Percentiles rank a stretch among this genome's conserved stretches.
Evolutionary conservation across 306 rosid genomes (phyloP).

Genomic region (Cucumis hystrix): DNA sequence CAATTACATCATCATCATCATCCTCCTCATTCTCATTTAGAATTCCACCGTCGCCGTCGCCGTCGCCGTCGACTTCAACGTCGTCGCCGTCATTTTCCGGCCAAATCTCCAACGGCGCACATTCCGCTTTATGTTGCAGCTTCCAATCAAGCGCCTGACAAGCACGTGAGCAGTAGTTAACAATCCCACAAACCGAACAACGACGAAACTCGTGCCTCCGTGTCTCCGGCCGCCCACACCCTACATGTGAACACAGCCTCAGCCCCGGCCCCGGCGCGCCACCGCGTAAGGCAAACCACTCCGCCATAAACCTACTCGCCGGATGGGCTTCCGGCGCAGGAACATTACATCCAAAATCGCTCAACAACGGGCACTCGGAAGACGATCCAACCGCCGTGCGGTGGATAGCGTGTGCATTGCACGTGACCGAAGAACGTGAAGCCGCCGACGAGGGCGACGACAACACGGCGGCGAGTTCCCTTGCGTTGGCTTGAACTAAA

Average conservation of each 20-base stretch:
- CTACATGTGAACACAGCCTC: slow-evolving; percentile 68
- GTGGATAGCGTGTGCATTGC: slow-evolving; percentile 29
- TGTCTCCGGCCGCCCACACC: slow-evolving; percentile 90
- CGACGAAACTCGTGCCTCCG: slow-evolving; percentile 79
- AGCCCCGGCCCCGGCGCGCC: slow-evolving; percentile 29
- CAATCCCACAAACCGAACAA: slow-evolving; percentile 78
- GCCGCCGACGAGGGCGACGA: background rate
- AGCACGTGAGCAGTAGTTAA: slow-evolving; percentile 88
- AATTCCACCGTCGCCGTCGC: slow-evolving; percentile 16
- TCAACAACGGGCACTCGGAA: slow-evolving; percentile 53
- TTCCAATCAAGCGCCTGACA: slow-evolving; percentile 98
- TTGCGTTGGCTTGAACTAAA: slow-evolving; percentile 79
- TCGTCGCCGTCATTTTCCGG: slow-evolving; percentile 40
- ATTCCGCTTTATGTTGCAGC: slow-evolving; percentile 67
- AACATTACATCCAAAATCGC: slow-evolving; percentile 84
- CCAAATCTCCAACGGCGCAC: slow-evolving; percentile 62
- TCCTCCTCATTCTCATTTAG: slow-evolving; percentile 16
- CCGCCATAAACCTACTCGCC: slow-evolving; percentile 54
- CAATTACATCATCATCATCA: slow-evolving; percentile 20
- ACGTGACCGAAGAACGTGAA: slow-evolving; percentile 30
- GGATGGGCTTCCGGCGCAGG: slow-evolving; percentile 75
- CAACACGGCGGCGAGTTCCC: slow-evolving; percentile 71
- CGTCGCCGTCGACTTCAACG: slow-evolving; percentile 28
- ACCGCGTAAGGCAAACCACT: slow-evolving; percentile 48
- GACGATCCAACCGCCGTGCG: slow-evolving; percentile 14